Evolutionary conservation across 306 rosid genomes (phyloP).

Genomic region (Betula pendula): DNA sequence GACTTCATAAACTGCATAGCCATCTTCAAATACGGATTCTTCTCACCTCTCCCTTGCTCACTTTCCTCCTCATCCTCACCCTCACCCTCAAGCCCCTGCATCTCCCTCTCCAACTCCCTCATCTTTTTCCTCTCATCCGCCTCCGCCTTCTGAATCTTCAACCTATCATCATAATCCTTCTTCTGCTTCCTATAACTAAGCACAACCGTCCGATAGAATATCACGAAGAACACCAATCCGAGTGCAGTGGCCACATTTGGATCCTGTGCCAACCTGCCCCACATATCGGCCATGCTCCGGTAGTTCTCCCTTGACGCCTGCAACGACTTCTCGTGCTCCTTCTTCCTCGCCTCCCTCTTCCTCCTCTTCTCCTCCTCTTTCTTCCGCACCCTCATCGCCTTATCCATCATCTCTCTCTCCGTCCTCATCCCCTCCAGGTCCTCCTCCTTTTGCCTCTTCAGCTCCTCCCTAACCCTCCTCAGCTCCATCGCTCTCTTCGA

Average conservation of each 20-base stretch:
- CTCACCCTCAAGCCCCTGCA: conserved; percentile 59
- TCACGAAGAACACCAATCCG: conserved; percentile 66
- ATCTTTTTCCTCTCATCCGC: conserved; percentile 91
- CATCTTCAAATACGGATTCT: conserved; percentile 79
- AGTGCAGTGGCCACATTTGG: conserved; percentile 48
- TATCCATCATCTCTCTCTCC: conserved; percentile 60
- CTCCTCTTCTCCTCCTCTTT: conserved; percentile 61
- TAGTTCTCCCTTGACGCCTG: conserved; percentile 37
- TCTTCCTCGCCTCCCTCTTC: conserved; percentile 48
- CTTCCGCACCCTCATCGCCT: conserved; percentile 45
- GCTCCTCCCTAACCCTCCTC: conserved; percentile 57
- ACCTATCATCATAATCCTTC: conserved; percentile 91
- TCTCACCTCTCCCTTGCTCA: conserved; percentile 69
- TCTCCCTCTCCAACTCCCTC: conserved; percentile 71
- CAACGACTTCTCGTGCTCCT: conserved; percentile 48
- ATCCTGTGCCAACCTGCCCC: conserved; percentile 63
- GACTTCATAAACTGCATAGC: conserved; percentile 96
- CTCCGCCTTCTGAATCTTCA: conserved; percentile 88
- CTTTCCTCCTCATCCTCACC: conserved; percentile 56
- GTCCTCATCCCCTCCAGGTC: conserved; percentile 46
- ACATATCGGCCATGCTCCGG: conserved; percentile 42
- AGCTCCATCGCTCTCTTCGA: conserved; percentile 63
- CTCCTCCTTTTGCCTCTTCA: conserved; percentile 54
- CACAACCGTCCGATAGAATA: conserved; percentile 87
- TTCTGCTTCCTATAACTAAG: conserved; percentile 80